Percentiles rank a stretch among this genome's conserved stretches.
phyloP scores from a whole-genome alignment of 495 filamentous ascomycete species.

The Hypoxylon lienhwacheense region DNA sequence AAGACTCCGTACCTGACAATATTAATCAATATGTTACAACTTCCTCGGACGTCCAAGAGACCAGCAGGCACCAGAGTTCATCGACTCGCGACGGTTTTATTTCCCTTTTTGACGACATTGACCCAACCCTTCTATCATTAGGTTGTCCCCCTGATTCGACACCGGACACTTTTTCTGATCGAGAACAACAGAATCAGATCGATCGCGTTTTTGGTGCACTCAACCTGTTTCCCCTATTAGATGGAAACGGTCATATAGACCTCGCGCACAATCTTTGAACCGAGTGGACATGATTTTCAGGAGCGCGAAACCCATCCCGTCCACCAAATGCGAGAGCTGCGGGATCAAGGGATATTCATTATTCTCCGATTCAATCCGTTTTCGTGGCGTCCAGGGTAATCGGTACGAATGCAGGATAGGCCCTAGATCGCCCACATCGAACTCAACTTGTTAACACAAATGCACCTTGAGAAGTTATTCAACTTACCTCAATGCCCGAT shows the following conservation, averaged over 20 bases:
- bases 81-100: constrained; percentile 1
- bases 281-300: not conserved
- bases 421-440: constrained; percentile 6
- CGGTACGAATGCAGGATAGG: constrained; percentile 4
- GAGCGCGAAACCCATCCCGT: no score
- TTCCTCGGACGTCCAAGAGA: not conserved
- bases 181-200: constrained; percentile 33
- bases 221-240: constrained; percentile 49
- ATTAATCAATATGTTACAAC: not conserved
- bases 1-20: not conserved
- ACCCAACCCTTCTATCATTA: constrained; percentile 33
- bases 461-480: no score
- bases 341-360: no score
- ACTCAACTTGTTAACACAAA: no score
- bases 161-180: constrained; percentile 15
- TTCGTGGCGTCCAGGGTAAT: constrained; percentile 2
- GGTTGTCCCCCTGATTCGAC: constrained; percentile 21
- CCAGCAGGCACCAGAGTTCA: not conserved
- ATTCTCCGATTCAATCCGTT: not conserved
- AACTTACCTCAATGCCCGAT: no score
- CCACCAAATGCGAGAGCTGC: no score
- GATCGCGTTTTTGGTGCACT: constrained; percentile 47
- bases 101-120: constrained; percentile 33
- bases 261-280: constrained; percentile 45
- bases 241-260: constrained; percentile 49